Evolutionary conservation across 179 eudicot genomes (phyloP), one percentile per base, ranked within the genome.

Genomic region (Pouteria campechiana): DNA sequence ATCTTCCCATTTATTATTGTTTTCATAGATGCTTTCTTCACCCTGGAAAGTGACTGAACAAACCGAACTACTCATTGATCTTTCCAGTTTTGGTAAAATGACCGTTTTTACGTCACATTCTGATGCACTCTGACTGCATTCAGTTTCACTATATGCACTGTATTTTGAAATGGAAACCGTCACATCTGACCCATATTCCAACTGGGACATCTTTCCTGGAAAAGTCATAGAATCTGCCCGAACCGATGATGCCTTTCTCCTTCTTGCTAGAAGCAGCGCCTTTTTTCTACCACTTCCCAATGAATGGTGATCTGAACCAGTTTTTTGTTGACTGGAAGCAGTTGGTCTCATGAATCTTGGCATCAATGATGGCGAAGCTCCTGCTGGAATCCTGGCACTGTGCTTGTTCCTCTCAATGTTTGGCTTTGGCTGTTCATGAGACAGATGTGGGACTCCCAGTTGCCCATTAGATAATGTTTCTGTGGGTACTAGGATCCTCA

Each of bases 341-440:
- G 63, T 58, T 20, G 56, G 30, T 50, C 43, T 50, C 63, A 58
- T 58, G 23, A 49, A 58, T 49, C 63, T 41, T 25, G 63, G 63
- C 4, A 58, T 37, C 44, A 14, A 25, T 41, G 41, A 17, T 33
- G 50, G 13, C 5, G 28, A 17, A 17, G 45, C n/a, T n/a, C n/a
- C 32, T 12, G 44, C 42, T 42, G 18, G 10, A 23, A 29, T 29
- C 14, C 19, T 49, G 16, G 29, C 52, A 22, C 21, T 21, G n/a
- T 47, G 14, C 15, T 48, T 15, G 7, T 3, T 33, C 2, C 7
- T 15, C 28, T 41, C 38, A 13, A 7, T 29, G 33, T 20, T 37
- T 3, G 7, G 7, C 32, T 32, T 25, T 28, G 49, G 31, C 38
- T 11, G 36, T 18, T 33, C 48, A 12, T 13, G 23, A 3, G 43